phyloP scores from a whole-genome alignment of 2,329 filamentous ascomycete species.

The Ceratocystis ficicola region DNA sequence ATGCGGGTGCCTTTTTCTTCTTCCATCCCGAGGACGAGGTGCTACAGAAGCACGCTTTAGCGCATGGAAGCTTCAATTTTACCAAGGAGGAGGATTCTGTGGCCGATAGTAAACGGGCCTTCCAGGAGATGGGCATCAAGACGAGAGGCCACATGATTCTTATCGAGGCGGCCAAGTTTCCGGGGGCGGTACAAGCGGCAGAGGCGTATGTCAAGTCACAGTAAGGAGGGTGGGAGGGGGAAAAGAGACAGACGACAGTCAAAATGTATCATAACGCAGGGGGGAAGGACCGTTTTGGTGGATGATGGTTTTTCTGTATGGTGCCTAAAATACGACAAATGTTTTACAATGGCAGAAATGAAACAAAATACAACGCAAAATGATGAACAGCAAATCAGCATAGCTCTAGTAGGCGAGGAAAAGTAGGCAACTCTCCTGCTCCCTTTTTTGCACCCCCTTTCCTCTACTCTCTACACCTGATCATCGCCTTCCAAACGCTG shows the following conservation, averaged over 20 bases:
- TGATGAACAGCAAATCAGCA: neutral
- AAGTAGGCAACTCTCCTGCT: neutral
- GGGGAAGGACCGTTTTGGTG: no score
- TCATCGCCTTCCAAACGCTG: conserved; percentile 54
- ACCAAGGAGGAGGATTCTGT: conserved; percentile 68
- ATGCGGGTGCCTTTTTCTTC: conserved; percentile 50
- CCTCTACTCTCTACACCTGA: neutral
- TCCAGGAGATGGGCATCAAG: conserved; percentile 84
- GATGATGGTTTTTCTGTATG: neutral
- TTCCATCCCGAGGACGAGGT: conserved; percentile 96
- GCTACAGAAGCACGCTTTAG: conserved; percentile 62
- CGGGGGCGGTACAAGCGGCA: conserved; percentile 61
- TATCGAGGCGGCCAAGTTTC: conserved; percentile 69
- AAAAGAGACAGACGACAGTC: neutral
- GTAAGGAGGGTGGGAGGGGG: neutral
- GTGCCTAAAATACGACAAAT: conserved; percentile 18
- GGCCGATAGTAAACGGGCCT: conserved; percentile 84
- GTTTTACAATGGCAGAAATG: conserved; percentile 18
- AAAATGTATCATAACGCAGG: neutral
- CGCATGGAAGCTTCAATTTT: conserved; percentile 60
- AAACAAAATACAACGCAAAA: neutral
- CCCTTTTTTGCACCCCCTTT: neutral
- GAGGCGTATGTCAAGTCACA: conserved; percentile 55
- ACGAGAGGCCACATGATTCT: conserved; percentile 74
- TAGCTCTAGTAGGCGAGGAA: neutral